Percentiles rank a stretch among this genome's conserved stretches.
phyloP scores from a whole-genome alignment of 768 basidiomycete species.

The Lyophyllum decastes region DNA sequence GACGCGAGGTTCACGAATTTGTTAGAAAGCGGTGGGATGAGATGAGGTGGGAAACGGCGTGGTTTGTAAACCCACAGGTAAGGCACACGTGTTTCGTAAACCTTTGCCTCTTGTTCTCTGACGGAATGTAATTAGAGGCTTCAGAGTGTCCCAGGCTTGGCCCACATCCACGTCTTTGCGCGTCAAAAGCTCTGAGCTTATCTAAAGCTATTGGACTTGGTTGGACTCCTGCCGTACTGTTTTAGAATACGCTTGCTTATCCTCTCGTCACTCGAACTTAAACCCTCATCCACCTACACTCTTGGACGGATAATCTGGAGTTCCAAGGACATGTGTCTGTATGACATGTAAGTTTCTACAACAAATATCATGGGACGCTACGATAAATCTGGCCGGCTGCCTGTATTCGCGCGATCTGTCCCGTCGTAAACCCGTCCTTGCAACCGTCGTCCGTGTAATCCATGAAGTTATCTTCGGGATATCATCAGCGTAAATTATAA shows the following conservation, averaged over 20 bases:
- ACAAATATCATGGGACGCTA: slow-evolving; percentile 1
- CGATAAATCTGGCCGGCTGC: slow-evolving; percentile 32
- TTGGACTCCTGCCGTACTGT: not conserved
- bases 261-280: too few relatives aligned
- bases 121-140: slow-evolving; percentile 50
- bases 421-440: slow-evolving; percentile 44
- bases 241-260: not conserved
- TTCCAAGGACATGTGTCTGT: too few relatives aligned
- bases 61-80: slow-evolving; percentile 91
- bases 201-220: not conserved
- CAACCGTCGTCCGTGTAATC: slow-evolving; percentile 47
- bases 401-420: slow-evolving; percentile 38
- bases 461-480: slow-evolving; percentile 39
- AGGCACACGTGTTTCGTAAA: slow-evolving; percentile 23
- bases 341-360: too few relatives aligned
- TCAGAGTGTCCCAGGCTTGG: slow-evolving; percentile 79
- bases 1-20: slow-evolving; percentile 61
- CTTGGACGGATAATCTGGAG: too few relatives aligned
- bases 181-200: slow-evolving; percentile 39
- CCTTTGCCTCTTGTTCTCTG: slow-evolving; percentile 5
- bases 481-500: not conserved
- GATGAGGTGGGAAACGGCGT: slow-evolving; percentile 83
- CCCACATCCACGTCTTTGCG: slow-evolving; percentile 89
- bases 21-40: slow-evolving; percentile 70
- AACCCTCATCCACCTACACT: too few relatives aligned